Base-by-base conservation (phyloP, 345 rosid species). In the Eucalyptus caleyi region DNA sequence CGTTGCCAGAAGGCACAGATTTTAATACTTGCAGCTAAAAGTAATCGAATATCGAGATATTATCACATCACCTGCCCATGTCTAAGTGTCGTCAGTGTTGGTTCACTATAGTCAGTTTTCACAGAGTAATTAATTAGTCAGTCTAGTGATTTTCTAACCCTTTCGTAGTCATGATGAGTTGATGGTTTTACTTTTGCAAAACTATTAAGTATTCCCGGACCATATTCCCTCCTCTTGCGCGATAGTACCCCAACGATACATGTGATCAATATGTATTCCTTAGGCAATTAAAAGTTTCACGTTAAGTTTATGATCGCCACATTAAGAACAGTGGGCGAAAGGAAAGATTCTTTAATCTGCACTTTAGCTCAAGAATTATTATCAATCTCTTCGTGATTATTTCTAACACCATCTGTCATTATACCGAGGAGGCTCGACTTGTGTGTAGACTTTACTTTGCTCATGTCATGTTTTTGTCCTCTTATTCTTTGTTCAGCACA, bases 401-500 rank as follows among this genome's bases (percentile, higher is more conserved):
- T 83, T 24, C 26, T 42, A 72, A 72, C 47, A 40, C 83, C 30
- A 21, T 11, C 30, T 37, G 47, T 77, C 85, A 77, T 40, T 40
- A 40, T 40, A 23, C 85, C 7, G 30, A 40, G 85, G 47, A 40
- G 85, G 85, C 47, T 77, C 30, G 24, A 77, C 85, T 40, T 19
- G 47, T 59, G 51, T 37, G 51, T 40, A 18, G 32, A 86, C 32
- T 50, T 15, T 87, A 87, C 40, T 87, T 37, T 69, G 80, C 60
- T 53, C 40, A 50, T 59, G 81, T 56, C 53, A 54, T 86, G 65
- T 67, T 44, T n/a, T 77, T 87, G 37, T 89, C 81, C 87, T 60
- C 45, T 54, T 85, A 13, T 59, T 45, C 88, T 11, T 44, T 23
- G 47, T 88, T 80, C 69, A 97, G 99, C 99, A 88, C 99, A 97